Evolutionary conservation across 2,329 filamentous ascomycete genomes (phyloP).

Genomic region (Talaromyces funiculosus): DNA sequence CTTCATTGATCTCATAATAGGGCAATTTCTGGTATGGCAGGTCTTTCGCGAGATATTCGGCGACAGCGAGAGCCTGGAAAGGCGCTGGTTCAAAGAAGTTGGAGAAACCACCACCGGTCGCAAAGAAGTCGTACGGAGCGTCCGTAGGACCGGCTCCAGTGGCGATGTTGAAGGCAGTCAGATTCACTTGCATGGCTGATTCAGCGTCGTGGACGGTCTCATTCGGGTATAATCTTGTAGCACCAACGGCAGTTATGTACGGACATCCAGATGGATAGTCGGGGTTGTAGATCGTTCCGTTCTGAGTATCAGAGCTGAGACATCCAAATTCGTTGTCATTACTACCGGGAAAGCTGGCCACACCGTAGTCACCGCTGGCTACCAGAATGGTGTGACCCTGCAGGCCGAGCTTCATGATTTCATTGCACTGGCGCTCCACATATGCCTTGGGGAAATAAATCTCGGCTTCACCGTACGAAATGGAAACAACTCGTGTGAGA

Average conservation of each 20-base stretch:
- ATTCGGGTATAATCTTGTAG: conserved; percentile 15
- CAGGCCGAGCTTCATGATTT: conserved; percentile 48
- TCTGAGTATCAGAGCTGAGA: conserved; percentile 2
- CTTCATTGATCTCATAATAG: conserved; percentile 6
- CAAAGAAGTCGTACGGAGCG: conserved; percentile 23
- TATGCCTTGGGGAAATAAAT: conserved; percentile 50
- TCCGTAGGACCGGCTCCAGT: conserved; percentile 25
- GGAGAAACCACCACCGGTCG: conserved; percentile 41
- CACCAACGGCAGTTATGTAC: conserved; percentile 47
- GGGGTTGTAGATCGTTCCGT: conserved; percentile 43
- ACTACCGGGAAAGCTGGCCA: conserved; percentile 29
- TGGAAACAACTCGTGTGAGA: conserved; percentile 52
- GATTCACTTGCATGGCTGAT: conserved; percentile 11
- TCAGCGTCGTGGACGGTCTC: conserved; percentile 8
- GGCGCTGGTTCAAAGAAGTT: conserved; percentile 42
- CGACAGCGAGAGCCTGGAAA: conserved; percentile 39
- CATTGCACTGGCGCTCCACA: conserved; percentile 43
- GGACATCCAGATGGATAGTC: conserved; percentile 48
- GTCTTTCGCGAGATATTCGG: conserved; percentile 27
- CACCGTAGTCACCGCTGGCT: conserved; percentile 27
- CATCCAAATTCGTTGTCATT: conserved; percentile 29
- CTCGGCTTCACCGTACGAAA: conserved; percentile 54
- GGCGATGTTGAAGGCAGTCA: conserved; percentile 12
- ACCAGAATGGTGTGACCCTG: conserved; percentile 30
- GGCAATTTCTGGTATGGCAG: conserved; percentile 4